phyloP scores from a whole-genome alignment of 2,329 filamentous ascomycete species.

The Colletotrichum nymphaeae region DNA sequence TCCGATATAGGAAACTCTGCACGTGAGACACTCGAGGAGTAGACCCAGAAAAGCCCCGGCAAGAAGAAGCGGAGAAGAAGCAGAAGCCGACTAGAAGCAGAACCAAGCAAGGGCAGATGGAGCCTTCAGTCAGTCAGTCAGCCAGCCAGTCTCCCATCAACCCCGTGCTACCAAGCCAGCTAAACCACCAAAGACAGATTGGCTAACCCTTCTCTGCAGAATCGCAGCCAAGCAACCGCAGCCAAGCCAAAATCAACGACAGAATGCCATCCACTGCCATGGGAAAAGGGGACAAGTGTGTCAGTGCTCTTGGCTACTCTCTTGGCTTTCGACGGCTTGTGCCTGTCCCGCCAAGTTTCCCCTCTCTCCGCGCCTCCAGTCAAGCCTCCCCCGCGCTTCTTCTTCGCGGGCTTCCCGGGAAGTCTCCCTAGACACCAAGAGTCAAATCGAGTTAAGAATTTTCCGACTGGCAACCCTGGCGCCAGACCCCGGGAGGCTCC shows the following conservation, averaged over 20 bases:
- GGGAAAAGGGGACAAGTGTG: slow-evolving; percentile 7
- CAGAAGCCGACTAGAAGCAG: slow-evolving; percentile 7
- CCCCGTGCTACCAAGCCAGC: background rate
- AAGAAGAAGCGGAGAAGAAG: background rate
- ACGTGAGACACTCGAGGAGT: slow-evolving; percentile 14
- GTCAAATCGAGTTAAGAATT: slow-evolving; percentile 34
- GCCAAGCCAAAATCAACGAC: slow-evolving; percentile 4
- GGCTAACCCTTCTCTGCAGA: background rate
- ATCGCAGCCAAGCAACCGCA: background rate
- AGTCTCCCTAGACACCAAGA: slow-evolving; percentile 16
- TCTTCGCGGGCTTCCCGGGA: background rate
- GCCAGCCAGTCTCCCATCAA: background rate
- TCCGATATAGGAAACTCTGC: slow-evolving; percentile 12
- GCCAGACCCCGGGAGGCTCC: slow-evolving; percentile 3
- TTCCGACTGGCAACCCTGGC: slow-evolving; percentile 28
- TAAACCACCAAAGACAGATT: background rate
- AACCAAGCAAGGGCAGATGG: background rate
- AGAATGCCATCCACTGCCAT: background rate
- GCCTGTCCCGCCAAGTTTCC: slow-evolving; percentile 9
- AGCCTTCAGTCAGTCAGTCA: background rate
- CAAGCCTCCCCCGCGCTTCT: slow-evolving; percentile 22
- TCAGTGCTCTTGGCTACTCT: slow-evolving; percentile 24
- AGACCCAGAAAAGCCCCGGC: slow-evolving; percentile 6
- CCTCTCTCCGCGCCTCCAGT: slow-evolving; percentile 3
- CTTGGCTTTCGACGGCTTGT: slow-evolving; percentile 26